A percentile compares a stretch with the other conserved stretches of the same genome.
phyloP scores from a whole-genome alignment of 352 stramenopile species.

The Thalassiosira oceanica region DNA sequence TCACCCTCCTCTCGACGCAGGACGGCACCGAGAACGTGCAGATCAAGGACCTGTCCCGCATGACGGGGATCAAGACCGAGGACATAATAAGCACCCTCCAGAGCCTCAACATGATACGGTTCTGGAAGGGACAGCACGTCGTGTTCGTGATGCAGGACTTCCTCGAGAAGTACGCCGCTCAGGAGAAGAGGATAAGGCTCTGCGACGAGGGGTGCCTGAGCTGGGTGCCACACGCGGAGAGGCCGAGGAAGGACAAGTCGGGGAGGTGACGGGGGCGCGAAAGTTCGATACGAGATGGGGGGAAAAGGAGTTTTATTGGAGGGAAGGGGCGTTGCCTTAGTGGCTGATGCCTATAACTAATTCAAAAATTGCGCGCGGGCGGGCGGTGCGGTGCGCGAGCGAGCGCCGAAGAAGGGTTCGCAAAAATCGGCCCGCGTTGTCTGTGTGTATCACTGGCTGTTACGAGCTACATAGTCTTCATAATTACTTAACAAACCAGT shows the following conservation, averaged over 20 bases:
- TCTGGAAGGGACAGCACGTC: constrained; percentile 98
- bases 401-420: too few relatives aligned
- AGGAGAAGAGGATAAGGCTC: constrained; percentile 70
- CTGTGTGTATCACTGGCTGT: too few relatives aligned
- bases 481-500: too few relatives aligned
- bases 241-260: constrained; percentile 27
- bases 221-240: constrained; percentile 53
- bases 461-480: too few relatives aligned
- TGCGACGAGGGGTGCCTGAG: constrained; percentile 68
- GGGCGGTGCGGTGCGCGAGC: too few relatives aligned
- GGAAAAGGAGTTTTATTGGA: too few relatives aligned
- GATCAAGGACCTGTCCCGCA: constrained; percentile 93
- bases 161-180: constrained; percentile 83
- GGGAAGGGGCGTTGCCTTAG: too few relatives aligned
- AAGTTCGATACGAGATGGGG: too few relatives aligned
- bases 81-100: constrained; percentile 98
- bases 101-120: constrained; percentile 97
- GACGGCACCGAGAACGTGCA: constrained; percentile 72
- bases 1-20: constrained; percentile 84
- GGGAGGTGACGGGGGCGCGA: too few relatives aligned
- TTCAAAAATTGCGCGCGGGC: too few relatives aligned
- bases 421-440: too few relatives aligned
- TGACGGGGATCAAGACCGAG: constrained; percentile 92
- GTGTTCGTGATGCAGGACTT: constrained; percentile 92
- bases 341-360: too few relatives aligned